Base-by-base conservation (phyloP, 2,329 filamentous ascomycete species). In the Metarhizium rileyi region DNA sequence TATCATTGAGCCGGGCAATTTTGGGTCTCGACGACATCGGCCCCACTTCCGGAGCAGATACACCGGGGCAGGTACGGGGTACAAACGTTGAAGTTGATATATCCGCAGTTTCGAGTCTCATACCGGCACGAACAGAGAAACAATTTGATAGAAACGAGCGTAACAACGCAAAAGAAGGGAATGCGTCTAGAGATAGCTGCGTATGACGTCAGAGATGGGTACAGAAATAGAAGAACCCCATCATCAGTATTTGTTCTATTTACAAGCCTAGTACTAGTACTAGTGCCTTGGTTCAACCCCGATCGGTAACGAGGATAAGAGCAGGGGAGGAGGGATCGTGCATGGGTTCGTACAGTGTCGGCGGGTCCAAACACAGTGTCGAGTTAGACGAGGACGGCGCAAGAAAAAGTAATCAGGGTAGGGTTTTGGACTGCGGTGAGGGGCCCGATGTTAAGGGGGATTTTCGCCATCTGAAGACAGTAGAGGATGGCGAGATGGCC, bases 41-140 rank as follows among this genome's bases (percentile, higher is more conserved):
- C 38, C 23, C 22, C 30, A 45, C 36, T 23, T 16, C 44, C 48
- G 48, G 48, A 50, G 48, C 44, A 47, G 18, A 33, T 47, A 44
- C 44, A 27, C 48, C 48, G 48, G 36, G 8, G 23, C 22, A 33
- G 14, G 9, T 42, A 41, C 38, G 20, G 22, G 5, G 23, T 26
- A 25, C 9, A 33, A n/a, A 33, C 4, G 16, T 33, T 28, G 27
- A 28, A 28, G 27, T 28, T 28, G 27, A n/a, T n/a, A n/a, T n/a
- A n/a, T n/a, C n/a, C n/a, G n/a, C n/a, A n/a, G n/a, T n/a, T n/a
- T n/a, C n/a, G n/a, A n/a, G n/a, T n/a, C n/a, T n/a, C n/a, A n/a
- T n/a, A n/a, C n/a, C n/a, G n/a, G n/a, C n/a, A n/a, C n/a, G n/a
- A n/a, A n/a, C n/a, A n/a, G n/a, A n/a, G n/a, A n/a, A n/a, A n/a